phyloP scores from a whole-genome alignment of 495 filamentous ascomycete species.

The Staphylotrichum longicolle region DNA sequence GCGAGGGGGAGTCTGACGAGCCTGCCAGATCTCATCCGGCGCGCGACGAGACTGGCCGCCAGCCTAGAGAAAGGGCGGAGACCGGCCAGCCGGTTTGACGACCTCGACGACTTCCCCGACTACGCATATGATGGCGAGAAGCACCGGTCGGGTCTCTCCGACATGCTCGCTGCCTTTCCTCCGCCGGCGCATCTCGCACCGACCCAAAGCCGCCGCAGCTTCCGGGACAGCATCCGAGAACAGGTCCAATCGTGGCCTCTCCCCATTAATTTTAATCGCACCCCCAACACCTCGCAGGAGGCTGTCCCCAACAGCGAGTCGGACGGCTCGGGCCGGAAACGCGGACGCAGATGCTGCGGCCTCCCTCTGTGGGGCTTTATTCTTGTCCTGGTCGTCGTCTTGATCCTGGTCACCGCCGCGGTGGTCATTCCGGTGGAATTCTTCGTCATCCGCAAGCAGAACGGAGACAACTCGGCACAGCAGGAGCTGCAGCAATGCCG shows the following conservation, averaged over 20 bases:
- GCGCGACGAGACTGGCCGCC: conserved; percentile 82
- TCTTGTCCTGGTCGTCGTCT: conserved; percentile 60
- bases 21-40: conserved; percentile 81
- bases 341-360: conserved; percentile 60
- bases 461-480: conserved; percentile 30
- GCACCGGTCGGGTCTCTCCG: conserved; percentile 66
- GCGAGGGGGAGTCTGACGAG: conserved; percentile 85
- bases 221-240: conserved; percentile 41
- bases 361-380: conserved; percentile 80
- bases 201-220: conserved; percentile 45
- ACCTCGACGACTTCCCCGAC: conserved; percentile 46
- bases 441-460: conserved; percentile 62
- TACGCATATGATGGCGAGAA: conserved; percentile 38
- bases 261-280: conserved; percentile 29
- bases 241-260: conserved; percentile 45
- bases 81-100: conserved; percentile 69
- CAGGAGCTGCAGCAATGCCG: conserved; percentile 51
- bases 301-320: conserved; percentile 24
- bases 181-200: conserved; percentile 60
- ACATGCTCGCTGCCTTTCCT: conserved; percentile 90
- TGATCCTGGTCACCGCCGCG: conserved; percentile 80
- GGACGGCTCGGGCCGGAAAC: conserved; percentile 23
- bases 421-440: conserved; percentile 84
- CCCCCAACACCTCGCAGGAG: conserved; percentile 34
- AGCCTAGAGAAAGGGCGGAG: conserved; percentile 79